These are phyloP conservation scores for Pseudogymnoascus destructans DNA, from an alignment of 2,329 filamentous ascomycete species.

Conservation along the genomic window DNA sequence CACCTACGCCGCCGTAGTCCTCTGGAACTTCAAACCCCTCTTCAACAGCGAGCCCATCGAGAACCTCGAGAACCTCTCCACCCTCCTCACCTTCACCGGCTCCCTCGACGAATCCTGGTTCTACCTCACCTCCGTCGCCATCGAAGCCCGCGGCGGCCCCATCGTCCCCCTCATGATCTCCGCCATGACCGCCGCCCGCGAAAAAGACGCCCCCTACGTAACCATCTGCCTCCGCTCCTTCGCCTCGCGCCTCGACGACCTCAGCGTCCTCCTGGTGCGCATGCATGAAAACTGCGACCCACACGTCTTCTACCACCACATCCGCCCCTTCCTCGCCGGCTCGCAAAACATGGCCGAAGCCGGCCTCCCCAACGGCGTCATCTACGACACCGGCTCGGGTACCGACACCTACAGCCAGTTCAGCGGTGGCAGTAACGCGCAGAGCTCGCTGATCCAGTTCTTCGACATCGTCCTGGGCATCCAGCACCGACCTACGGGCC, in stretches of 20 bases:
- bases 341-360: slow-evolving; percentile 97
- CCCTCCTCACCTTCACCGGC: slow-evolving; percentile 82
- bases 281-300: slow-evolving; percentile 97
- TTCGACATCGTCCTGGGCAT: slow-evolving; percentile 87
- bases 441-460: slow-evolving; percentile 94
- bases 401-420: slow-evolving; percentile 62
- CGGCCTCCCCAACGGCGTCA: slow-evolving; percentile 72
- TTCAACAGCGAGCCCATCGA: slow-evolving; percentile 74
- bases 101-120: slow-evolving; percentile 98
- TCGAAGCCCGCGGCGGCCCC: slow-evolving; percentile 81
- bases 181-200: slow-evolving; percentile 68
- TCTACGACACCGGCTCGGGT: slow-evolving; percentile 71
- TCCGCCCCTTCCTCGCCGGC: slow-evolving; percentile 89
- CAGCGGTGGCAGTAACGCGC: slow-evolving; percentile 88
- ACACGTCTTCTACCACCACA: slow-evolving; percentile 86
- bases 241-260: slow-evolving; percentile 76
- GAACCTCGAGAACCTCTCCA: slow-evolving; percentile 75
- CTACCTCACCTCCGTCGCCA: slow-evolving; percentile 88
- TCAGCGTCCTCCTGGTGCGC: slow-evolving; percentile 63
- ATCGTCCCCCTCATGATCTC: slow-evolving; percentile 80
- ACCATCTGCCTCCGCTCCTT: slow-evolving; percentile 66
- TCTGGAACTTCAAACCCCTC: slow-evolving; percentile 96
- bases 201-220: slow-evolving; percentile 56
- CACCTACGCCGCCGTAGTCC: slow-evolving; percentile 78
- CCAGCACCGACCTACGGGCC: slow-evolving; percentile 79